These are phyloP conservation scores for Pseudognaphalium luteoalbum DNA, from an alignment of 129 eudicot species.

Conservation along the genomic window DNA sequence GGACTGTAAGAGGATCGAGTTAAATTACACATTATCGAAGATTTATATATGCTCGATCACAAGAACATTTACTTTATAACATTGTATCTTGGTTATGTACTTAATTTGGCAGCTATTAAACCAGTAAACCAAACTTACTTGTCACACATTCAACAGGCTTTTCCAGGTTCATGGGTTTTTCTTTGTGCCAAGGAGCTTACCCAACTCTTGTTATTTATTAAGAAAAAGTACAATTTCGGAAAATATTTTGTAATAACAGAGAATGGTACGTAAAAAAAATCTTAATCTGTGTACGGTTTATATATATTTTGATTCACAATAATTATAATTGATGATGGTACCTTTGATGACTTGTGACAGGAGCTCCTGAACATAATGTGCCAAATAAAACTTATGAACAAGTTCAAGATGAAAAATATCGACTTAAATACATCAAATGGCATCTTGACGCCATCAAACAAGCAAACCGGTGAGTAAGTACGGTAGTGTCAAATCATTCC, in stretches of 20 bases:
- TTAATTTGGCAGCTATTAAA: background rate
- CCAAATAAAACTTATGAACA: constrained; percentile 25
- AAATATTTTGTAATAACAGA: constrained; percentile 23
- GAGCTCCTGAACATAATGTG: constrained; percentile 8
- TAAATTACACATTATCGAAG: too few relatives aligned
- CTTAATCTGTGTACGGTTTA: too few relatives aligned
- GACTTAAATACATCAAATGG: constrained; percentile 21
- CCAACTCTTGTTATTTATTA: constrained; percentile 6
- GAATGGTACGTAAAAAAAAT: constrained; percentile 6
- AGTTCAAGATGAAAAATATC: constrained; percentile 27
- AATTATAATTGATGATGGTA: background rate
- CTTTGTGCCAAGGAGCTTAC: constrained; percentile 30
- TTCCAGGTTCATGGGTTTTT: constrained; percentile 22
- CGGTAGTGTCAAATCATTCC: background rate
- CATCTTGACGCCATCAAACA: constrained; percentile 27
- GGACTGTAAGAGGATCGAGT: too few relatives aligned
- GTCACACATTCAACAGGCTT: constrained; percentile 20
- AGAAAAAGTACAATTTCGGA: background rate
- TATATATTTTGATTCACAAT: too few relatives aligned
- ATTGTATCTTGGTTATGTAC: too few relatives aligned
- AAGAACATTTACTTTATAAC: too few relatives aligned
- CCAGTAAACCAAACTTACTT: background rate
- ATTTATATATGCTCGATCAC: too few relatives aligned
- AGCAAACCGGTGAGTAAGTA: constrained; percentile 8
- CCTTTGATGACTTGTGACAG: constrained; percentile 11